A percentile compares a stretch with the other conserved stretches of the same genome.
These are phyloP conservation scores for Naganishia albida DNA, from an alignment of 1,284 basidiomycete genomes.

Conservation along the genomic window DNA sequence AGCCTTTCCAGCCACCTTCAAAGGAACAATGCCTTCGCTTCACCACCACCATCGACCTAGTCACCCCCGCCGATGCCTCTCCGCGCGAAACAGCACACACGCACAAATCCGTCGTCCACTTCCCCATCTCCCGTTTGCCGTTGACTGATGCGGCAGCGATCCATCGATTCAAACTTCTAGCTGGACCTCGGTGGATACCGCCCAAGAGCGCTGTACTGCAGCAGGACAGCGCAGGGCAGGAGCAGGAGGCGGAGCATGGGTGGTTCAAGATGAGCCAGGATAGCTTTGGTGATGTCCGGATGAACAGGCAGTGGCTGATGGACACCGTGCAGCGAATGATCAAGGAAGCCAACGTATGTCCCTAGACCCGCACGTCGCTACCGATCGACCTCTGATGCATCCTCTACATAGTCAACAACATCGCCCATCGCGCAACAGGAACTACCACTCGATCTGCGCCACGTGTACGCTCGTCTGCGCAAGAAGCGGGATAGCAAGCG, in stretches of 20 bases:
- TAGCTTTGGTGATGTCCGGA: slow-evolving; percentile 69
- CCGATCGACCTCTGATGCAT: slow-evolving; percentile 28
- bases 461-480: slow-evolving; percentile 67
- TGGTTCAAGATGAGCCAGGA: slow-evolving; percentile 85
- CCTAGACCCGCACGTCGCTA: not conserved
- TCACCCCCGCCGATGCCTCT: slow-evolving; percentile 63
- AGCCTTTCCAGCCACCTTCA: slow-evolving; percentile 68
- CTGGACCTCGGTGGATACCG: slow-evolving; percentile 78
- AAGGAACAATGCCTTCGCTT: slow-evolving; percentile 64
- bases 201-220: slow-evolving; percentile 7
- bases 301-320: slow-evolving; percentile 85
- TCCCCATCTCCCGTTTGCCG: slow-evolving; percentile 70
- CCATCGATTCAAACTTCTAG: slow-evolving; percentile 77
- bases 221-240: slow-evolving; percentile 46
- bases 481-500: slow-evolving; percentile 66
- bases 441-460: slow-evolving; percentile 73
- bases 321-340: slow-evolving; percentile 73
- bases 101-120: slow-evolving; percentile 68
- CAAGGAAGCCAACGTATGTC: slow-evolving; percentile 70
- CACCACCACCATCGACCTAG: slow-evolving; percentile 67
- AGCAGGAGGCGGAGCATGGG: slow-evolving; percentile 63
- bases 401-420: slow-evolving; percentile 54
- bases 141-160: slow-evolving; percentile 64
- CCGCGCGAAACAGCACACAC: slow-evolving; percentile 60
- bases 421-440: slow-evolving; percentile 61